phyloP scores from a whole-genome alignment of 73 alveolate genomes.

The Paramecium octaurelia region DNA sequence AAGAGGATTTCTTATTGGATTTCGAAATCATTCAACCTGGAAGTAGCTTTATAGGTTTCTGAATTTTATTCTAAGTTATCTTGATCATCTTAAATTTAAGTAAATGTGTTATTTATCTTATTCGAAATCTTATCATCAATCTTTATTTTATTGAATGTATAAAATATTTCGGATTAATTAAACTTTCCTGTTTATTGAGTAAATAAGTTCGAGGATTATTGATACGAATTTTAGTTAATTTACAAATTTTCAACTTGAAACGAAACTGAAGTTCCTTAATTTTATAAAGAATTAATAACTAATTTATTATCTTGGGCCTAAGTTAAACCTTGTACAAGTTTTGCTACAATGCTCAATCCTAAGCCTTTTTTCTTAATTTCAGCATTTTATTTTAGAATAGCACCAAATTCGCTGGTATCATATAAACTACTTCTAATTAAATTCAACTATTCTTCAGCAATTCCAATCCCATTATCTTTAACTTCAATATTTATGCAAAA shows the following conservation, averaged over 20 bases:
- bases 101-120: neutral
- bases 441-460: neutral
- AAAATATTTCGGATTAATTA: neutral
- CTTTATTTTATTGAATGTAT: neutral
- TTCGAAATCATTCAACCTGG: neutral
- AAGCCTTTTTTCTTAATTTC: neutral
- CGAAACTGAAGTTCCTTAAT: neutral
- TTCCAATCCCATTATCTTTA: constrained; percentile 30
- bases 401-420: neutral
- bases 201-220: neutral
- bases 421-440: neutral
- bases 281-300: neutral
- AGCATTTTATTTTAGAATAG: neutral
- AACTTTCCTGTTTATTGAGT: neutral
- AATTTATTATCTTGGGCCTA: neutral
- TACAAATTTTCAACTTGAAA: neutral
- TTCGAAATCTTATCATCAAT: neutral
- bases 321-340: neutral
- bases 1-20: neutral
- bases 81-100: neutral
- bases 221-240: neutral
- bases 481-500: neutral
- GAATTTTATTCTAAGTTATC: neutral
- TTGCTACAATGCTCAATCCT: neutral
- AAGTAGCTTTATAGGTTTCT: neutral